Evolutionary conservation across 2,329 filamentous ascomycete genomes (phyloP).

Genomic region (Thielaviopsis musarum): DNA sequence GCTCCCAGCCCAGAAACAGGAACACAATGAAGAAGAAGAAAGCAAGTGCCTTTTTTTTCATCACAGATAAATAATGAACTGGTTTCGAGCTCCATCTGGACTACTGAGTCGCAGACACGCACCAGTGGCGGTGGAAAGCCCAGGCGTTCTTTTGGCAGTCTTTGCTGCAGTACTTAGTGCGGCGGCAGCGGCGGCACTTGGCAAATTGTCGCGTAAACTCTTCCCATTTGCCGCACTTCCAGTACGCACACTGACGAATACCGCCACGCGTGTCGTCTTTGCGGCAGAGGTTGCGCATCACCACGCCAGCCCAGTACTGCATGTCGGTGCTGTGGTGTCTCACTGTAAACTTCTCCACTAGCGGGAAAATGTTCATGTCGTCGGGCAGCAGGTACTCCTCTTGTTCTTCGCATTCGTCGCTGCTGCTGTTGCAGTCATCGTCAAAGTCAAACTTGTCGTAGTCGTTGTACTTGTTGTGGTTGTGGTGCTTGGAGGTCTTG

Average conservation of each 20-base stretch:
- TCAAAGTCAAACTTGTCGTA: too few relatives aligned
- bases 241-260: constrained; percentile 94
- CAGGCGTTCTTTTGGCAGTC: constrained; percentile 98
- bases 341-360: constrained; percentile 96
- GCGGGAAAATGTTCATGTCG: constrained; percentile 94
- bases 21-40: not conserved
- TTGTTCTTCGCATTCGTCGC: constrained; percentile 31
- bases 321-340: constrained; percentile 90
- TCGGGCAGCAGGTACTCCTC: constrained; percentile 85
- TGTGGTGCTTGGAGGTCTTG: not conserved
- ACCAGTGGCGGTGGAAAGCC: constrained; percentile 98
- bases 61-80: constrained; percentile 11
- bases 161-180: constrained; percentile 99
- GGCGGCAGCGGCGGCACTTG: constrained; percentile 87
- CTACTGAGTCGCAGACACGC: constrained; percentile 52
- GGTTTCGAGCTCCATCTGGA: constrained; percentile 5
- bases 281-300: constrained; percentile 95
- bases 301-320: constrained; percentile 98
- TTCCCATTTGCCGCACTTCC: constrained; percentile 97
- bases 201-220: constrained; percentile 93
- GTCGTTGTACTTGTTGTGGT: not conserved
- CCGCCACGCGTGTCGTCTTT: constrained; percentile 92
- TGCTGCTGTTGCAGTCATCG: too few relatives aligned
- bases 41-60: not conserved
- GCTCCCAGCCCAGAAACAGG: not conserved